Base-by-base conservation (phyloP, 176 grass and related monocot species). In the Carex kokanica region DNA sequence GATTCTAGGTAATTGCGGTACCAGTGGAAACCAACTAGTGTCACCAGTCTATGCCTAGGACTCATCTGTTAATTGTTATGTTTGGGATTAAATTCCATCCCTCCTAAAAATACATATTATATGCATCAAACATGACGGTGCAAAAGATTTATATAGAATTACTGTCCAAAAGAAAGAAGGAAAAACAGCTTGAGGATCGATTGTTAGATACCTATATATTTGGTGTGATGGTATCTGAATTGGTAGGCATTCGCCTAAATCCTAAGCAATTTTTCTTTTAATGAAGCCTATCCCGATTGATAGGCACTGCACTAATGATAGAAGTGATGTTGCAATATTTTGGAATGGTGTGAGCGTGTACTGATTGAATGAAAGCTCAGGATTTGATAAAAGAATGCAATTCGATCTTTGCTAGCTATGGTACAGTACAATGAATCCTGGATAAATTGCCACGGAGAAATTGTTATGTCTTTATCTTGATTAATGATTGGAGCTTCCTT, bases 401-500 rank as follows among this genome's bases (percentile, higher is more conserved):
- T 74, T 24, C 8, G 47, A 38, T 5, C 36, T 38, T 74, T 51
- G 41, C 21, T 74, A 15, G 20, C 20, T 25, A 13, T 49, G 40
- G 40, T 17, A 36, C 64, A 36, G 18, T 43, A 47, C 68, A 41
- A 72, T 45, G 69, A 23, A 73, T 73, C 69, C n/a, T 12, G 69
- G 40, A 72, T 72, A 72, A 47, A 36, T 68, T 68, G 65, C 61
- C 24, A 64, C 0, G 2, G 61, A 64, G 11, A 31, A 64, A 64
- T 64, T 64, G 23, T 64, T 20, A 74, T 43, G 2, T 41, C 32
- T 70, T 11, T 70, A n/a, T 16, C 70, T 52, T 74, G 43, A 27
- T 74, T 14, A 74, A 74, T 74, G 70, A 74, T 74, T 74, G 21
- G 70, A 73, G 41, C 68, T 12, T 72, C 3, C 40, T 9, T 72